Conservation (phyloP, 1,284 basidiomycete genomes). For the Rhodofomes roseus region DNA sequence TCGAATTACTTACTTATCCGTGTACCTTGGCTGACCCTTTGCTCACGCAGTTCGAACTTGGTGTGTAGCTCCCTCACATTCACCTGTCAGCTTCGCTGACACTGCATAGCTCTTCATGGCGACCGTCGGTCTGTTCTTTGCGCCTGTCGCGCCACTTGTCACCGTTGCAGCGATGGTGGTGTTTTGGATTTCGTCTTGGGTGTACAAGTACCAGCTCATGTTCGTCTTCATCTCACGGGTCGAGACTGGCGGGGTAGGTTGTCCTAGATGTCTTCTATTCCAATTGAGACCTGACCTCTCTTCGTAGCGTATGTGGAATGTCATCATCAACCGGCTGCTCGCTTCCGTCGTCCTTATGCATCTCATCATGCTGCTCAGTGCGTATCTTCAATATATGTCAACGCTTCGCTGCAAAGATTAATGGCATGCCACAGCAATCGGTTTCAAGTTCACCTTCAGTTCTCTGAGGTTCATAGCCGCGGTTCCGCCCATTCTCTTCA, state of each 20-base stretch:
- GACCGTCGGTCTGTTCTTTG: slow-evolving; percentile 85
- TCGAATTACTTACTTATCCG: neutral
- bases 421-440: slow-evolving; percentile 59
- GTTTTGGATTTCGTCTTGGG: slow-evolving; percentile 80
- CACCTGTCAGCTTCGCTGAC: neutral
- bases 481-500: slow-evolving; percentile 74
- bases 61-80: slow-evolving; percentile 33
- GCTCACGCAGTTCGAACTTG: slow-evolving; percentile 53
- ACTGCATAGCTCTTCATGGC: slow-evolving; percentile 73
- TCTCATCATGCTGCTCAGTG: slow-evolving; percentile 81
- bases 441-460: slow-evolving; percentile 75
- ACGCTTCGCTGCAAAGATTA: neutral
- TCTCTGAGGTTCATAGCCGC: slow-evolving; percentile 70
- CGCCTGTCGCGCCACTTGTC: slow-evolving; percentile 88
- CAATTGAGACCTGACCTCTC: neutral
- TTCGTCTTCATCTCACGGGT: slow-evolving; percentile 87
- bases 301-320: slow-evolving; percentile 84
- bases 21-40: neutral
- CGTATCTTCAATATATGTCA: slow-evolving; percentile 28
- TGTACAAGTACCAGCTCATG: slow-evolving; percentile 93
- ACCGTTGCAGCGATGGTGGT: slow-evolving; percentile 72
- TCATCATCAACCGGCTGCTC: slow-evolving; percentile 83
- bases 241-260: slow-evolving; percentile 84
- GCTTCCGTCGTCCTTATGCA: slow-evolving; percentile 80
- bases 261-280: neutral